These are phyloP conservation scores for Grammothele lineata DNA, from an alignment of 768 basidiomycete genomes.

Conservation along the genomic window DNA sequence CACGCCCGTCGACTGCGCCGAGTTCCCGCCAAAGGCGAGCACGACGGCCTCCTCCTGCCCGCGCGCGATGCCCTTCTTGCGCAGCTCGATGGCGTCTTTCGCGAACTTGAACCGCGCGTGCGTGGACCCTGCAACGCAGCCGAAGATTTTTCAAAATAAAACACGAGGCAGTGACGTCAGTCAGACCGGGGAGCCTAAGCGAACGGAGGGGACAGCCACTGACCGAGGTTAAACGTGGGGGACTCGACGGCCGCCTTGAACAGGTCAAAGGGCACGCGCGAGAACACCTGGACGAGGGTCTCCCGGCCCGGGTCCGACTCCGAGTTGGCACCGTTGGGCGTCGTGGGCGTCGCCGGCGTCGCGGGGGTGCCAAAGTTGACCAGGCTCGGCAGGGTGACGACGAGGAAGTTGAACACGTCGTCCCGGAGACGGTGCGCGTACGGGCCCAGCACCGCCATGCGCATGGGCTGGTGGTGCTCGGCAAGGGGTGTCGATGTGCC, in stretches of 20 bases:
- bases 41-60: slow-evolving; percentile 87
- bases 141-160: slow-evolving; percentile 1
- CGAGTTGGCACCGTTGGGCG: slow-evolving; percentile 31
- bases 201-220: slow-evolving; percentile 12
- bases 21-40: slow-evolving; percentile 76
- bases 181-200: too few relatives aligned
- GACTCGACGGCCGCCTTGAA: slow-evolving; percentile 83
- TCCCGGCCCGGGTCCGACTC: slow-evolving; percentile 52
- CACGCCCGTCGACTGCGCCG: slow-evolving; percentile 67
- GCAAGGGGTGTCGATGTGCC: slow-evolving; percentile 42
- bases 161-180: background rate
- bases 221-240: slow-evolving; percentile 76
- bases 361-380: slow-evolving; percentile 41
- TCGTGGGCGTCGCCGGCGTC: slow-evolving; percentile 25
- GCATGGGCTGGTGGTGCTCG: slow-evolving; percentile 28
- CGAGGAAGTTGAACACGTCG: slow-evolving; percentile 75
- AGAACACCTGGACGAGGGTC: slow-evolving; percentile 68
- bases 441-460: slow-evolving; percentile 63
- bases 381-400: slow-evolving; percentile 65
- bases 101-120: slow-evolving; percentile 90
- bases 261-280: slow-evolving; percentile 80
- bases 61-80: slow-evolving; percentile 74
- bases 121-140: slow-evolving; percentile 54
- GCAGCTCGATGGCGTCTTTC: slow-evolving; percentile 80
- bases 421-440: slow-evolving; percentile 75